Evolutionary conservation across 108 stramenopile genomes (phyloP).

Genomic region (Nannochloropsis oceanica): DNA sequence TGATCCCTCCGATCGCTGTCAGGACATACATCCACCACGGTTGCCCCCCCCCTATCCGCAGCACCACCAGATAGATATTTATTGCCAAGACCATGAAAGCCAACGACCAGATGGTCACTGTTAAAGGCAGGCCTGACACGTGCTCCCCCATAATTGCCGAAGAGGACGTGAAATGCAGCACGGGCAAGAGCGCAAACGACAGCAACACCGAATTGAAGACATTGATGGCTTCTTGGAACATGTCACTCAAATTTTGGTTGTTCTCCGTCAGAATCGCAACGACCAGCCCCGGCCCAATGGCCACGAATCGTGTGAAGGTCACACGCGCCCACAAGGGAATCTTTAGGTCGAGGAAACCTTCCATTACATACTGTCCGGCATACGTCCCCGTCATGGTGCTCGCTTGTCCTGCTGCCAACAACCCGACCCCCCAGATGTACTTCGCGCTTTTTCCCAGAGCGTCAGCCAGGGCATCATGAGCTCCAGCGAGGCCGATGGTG

Average conservation of each 20-base stretch:
- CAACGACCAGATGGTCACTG: conserved; percentile 13
- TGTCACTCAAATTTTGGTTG: conserved; percentile 39
- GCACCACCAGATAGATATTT: conserved; percentile 21
- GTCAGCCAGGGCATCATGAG: conserved; percentile 18
- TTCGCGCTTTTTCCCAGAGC: conserved; percentile 45
- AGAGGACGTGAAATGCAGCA: conserved; percentile 52
- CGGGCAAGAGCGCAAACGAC: conserved; percentile 60
- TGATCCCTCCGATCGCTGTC: neutral
- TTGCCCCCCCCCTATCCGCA: neutral
- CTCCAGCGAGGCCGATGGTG: conserved; percentile 34
- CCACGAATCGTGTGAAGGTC: conserved; percentile 51
- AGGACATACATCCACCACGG: neutral
- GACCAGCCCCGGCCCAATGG: conserved; percentile 53
- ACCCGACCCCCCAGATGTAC: conserved; percentile 57
- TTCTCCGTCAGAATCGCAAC: conserved; percentile 50
- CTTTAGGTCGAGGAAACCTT: conserved; percentile 56
- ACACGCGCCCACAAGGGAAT: conserved; percentile 48
- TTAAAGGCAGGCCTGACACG: conserved; percentile 4
- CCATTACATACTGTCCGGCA: conserved; percentile 71
- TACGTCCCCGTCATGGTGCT: conserved; percentile 65
- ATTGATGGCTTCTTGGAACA: conserved; percentile 56
- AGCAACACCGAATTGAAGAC: conserved; percentile 51
- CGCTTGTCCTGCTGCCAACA: conserved; percentile 63
- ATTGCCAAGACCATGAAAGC: conserved; percentile 17
- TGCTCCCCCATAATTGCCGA: conserved; percentile 47